Conservation (phyloP, 2,329 filamentous ascomycete genomes). For the Chrysosphaeria jannelii region DNA sequence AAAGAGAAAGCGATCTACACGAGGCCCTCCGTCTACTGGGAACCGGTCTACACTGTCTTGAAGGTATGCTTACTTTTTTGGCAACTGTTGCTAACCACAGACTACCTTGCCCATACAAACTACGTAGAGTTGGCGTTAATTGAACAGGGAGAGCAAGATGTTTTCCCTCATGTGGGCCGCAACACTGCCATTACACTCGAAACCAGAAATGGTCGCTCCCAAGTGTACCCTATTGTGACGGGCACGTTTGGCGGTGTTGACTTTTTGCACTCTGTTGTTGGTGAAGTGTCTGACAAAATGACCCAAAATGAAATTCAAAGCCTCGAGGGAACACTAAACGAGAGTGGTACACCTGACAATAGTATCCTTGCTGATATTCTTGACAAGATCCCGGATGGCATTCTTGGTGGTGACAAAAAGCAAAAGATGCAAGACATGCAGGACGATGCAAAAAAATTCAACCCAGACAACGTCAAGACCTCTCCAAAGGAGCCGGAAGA, state of each 20-base stretch:
- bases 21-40: constrained; percentile 68
- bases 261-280: constrained; percentile 65
- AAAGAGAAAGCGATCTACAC: constrained; percentile 48
- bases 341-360: constrained; percentile 30
- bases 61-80: too few species aligned
- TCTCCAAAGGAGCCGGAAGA: constrained; percentile 59
- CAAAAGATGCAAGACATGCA: constrained; percentile 54
- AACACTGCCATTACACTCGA: constrained; percentile 35
- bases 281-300: constrained; percentile 58
- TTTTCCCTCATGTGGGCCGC: constrained; percentile 70
- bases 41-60: constrained; percentile 68
- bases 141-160: constrained; percentile 48
- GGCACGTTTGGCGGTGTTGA: constrained; percentile 89
- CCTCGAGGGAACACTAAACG: constrained; percentile 53
- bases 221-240: constrained; percentile 60
- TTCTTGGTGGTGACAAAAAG: constrained; percentile 47
- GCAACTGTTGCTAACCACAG: too few species aligned
- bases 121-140: constrained; percentile 70
- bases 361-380: constrained; percentile 54
- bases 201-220: constrained; percentile 23
- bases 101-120: constrained; percentile 83
- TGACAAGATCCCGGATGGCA: constrained; percentile 49
- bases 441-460: constrained; percentile 39
- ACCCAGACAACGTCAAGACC: constrained; percentile 44
- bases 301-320: constrained; percentile 76